Base-by-base conservation (phyloP, 495 filamentous ascomycete genomes). In the Terfezia boudieri region DNA sequence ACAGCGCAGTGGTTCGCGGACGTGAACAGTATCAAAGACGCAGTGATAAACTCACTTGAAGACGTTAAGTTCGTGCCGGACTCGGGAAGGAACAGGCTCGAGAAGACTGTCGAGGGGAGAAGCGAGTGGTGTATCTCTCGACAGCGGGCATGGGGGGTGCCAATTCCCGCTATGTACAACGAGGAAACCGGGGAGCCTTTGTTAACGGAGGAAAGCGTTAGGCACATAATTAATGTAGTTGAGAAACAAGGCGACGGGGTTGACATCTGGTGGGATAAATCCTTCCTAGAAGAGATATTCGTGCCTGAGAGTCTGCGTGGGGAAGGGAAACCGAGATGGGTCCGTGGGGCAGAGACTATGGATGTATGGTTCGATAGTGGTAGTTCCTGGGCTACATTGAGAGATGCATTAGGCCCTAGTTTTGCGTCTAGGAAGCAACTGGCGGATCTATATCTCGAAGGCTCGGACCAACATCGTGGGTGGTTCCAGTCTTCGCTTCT, bases 401-500 rank as follows among this genome's bases (percentile, higher is more conserved):
- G 52, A 49, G 17, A 37, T 7, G 53, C 51, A 1, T 52, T 63
- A 2, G 58, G 43, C 2, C 43, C 43, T 9, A 48, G 8, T 9
- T n/a, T 6, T n/a, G 5, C n/a, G 6, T 16, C n/a, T 53, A 67
- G 63, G 56, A 67, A 69, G 35, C 70, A 73, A 20, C 74, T 78
- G 22, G 84, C 86, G 1, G 88, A 96, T 65, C 73, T 95, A 36
- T 96, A 94, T 62, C 73, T 96, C 6, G 90, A 99, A 70, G 90
- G 90, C 26, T 81, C 78, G 2, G 90, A 99, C 66, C 90, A 99
- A 62, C 89, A 95, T 64, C 83, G 90, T 43, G 90, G 90, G 8
- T 99, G 90, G 90, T 99, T 99, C 67, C 90, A 99, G 67, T 94
- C 88, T n/a, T 88, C 85, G 51, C 76, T 99, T n/a, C 76, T 99